Evolutionary conservation across 2,329 filamentous ascomycete genomes (phyloP), one percentile per base, ranked within the genome.

Genomic region (Aspergillus candidus): DNA sequence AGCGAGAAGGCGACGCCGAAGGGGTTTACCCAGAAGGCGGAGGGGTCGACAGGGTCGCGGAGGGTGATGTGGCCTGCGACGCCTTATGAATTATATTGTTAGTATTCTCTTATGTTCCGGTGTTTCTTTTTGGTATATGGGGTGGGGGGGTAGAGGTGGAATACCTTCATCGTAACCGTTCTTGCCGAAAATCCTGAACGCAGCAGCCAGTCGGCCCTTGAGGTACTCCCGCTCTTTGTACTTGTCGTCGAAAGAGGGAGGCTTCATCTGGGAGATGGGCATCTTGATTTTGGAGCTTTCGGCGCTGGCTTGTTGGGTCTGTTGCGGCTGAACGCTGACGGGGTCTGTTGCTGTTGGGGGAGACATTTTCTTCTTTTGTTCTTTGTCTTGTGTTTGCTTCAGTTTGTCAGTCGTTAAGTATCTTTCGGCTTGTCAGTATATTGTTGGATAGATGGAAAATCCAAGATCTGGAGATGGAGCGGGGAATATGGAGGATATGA

Each of bases 1-100:
- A 79, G 67, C 5, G 75, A 76, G 64, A 83, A 84, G 3, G 78
- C 73, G 2, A 79, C 72, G 10, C 80, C 80, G 44, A 84, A 81
- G 0, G 81, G 82, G 52, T 84, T 84, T 4, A 85, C 78, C 81
- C 80, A 83, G 65, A 83, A 83, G 0, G 73, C 77, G 4, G 68
- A 62, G 0, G 77, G 75, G 32, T 80, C 73, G 6, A 83, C 73
- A 0, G 80, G 80, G 49, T 83, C 77, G 18, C 78, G 71, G 18
- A 82, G 56, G 1, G 79, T 82, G 51, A 83, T 82, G 55, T 83
- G 79, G 2, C 80, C 79, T 7, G 79, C 79, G 29, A 83, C 77
- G 12, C 79, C 79, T 61, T 41, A n/a, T 32, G 3, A 44, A 22
- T 8, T 8, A n/a, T 33, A 18, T 32, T 14, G 22, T 40, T 33